These are phyloP conservation scores for Piper betle DNA, from an alignment of 164 flowering plant genomes.

Conservation along the genomic window DNA sequence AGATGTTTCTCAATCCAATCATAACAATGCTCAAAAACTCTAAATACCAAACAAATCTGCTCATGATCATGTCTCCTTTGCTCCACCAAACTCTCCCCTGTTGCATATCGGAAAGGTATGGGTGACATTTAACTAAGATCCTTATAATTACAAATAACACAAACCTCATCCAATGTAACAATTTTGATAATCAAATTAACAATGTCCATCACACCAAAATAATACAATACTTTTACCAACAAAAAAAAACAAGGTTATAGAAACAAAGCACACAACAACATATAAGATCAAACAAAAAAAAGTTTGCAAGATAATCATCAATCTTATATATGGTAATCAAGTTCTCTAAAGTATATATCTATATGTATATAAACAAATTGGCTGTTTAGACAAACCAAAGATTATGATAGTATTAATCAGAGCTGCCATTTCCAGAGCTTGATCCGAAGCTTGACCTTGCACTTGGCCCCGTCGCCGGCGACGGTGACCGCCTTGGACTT, in stretches of 20 bases:
- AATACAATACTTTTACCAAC: too few species aligned
- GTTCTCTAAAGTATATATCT: not conserved
- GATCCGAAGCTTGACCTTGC: slow-evolving; percentile 46
- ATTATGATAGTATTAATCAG: not conserved
- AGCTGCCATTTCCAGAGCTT: slow-evolving; percentile 50
- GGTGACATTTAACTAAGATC: too few species aligned
- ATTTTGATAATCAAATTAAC: too few species aligned
- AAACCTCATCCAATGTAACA: too few species aligned
- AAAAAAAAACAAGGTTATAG: not conserved
- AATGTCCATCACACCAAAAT: too few species aligned
- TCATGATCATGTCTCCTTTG: not conserved
- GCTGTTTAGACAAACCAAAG: not conserved
- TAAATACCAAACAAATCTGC: not conserved
- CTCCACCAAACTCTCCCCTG: not conserved
- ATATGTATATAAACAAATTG: not conserved
- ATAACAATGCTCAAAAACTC: not conserved
- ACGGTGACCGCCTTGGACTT: slow-evolving; percentile 1
- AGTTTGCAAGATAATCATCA: not conserved
- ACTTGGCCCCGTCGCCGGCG: slow-evolving; percentile 17
- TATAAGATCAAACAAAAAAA: not conserved
- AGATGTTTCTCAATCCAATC: not conserved
- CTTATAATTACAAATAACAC: too few species aligned
- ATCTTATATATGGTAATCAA: not conserved
- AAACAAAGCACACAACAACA: not conserved
- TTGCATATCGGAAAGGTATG: not conserved